A percentile compares a stretch with the other conserved stretches of the same genome.
Conservation (phyloP, 495 filamentous ascomycete species). For the Hyaloscypha hepaticicola region DNA sequence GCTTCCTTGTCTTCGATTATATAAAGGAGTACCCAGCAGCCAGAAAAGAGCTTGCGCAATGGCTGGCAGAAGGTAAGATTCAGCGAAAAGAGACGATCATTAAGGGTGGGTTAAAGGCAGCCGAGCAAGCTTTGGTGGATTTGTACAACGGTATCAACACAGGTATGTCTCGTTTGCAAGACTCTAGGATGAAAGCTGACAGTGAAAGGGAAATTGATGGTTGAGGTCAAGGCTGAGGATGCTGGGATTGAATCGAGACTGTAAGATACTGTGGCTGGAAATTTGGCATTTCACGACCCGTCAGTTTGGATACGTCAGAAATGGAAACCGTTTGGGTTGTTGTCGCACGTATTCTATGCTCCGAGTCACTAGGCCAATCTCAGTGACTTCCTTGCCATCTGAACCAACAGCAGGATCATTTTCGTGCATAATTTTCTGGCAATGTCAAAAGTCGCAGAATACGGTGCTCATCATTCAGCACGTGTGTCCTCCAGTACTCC, state of each 20-base stretch:
- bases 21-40: conserved; percentile 35
- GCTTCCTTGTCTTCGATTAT: conserved; percentile 63
- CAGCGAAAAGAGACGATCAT: conserved; percentile 55
- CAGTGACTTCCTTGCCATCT: too few relatives aligned
- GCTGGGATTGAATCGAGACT: not conserved
- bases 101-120: conserved; percentile 49
- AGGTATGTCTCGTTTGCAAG: conserved; percentile 35
- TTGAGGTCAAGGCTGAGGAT: conserved; percentile 27
- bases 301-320: too few relatives aligned
- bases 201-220: conserved; percentile 25
- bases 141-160: conserved; percentile 57
- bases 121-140: conserved; percentile 49
- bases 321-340: too few relatives aligned
- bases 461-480: too few relatives aligned
- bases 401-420: too few relatives aligned
- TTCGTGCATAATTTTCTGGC: too few relatives aligned
- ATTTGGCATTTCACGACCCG: too few relatives aligned
- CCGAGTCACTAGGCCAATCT: too few relatives aligned
- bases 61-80: conserved; percentile 55
- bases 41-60: conserved; percentile 47
- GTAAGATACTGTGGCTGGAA: not conserved
- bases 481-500: too few relatives aligned
- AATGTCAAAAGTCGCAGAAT: too few relatives aligned
- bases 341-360: too few relatives aligned
- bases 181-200: conserved; percentile 3